Evolutionary conservation across 148 eudicot genomes (phyloP).

Genomic region (Drosera capensis): DNA sequence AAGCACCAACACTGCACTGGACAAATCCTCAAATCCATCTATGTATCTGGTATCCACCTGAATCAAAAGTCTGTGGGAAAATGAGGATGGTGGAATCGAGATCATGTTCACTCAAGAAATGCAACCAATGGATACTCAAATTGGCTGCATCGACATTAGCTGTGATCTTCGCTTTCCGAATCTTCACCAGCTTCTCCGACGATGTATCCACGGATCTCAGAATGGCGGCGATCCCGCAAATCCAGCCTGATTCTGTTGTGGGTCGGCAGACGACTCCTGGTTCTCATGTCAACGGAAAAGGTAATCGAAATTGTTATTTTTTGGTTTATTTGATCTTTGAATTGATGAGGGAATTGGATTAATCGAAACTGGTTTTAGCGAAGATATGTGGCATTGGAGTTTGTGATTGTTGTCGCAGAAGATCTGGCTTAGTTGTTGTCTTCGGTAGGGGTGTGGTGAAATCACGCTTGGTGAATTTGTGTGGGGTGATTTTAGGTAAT

Average conservation of each 20-base stretch:
- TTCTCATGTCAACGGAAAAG: too few species aligned
- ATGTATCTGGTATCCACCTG: too few species aligned
- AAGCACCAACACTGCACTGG: too few species aligned
- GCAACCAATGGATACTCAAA: constrained; percentile 22
- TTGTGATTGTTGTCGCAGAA: too few species aligned
- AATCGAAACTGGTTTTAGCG: too few species aligned
- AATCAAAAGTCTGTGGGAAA: too few species aligned
- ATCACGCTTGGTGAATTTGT: neutral
- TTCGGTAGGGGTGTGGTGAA: neutral
- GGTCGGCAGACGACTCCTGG: neutral
- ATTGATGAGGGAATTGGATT: too few species aligned
- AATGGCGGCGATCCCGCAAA: neutral
- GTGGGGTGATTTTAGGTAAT: neutral
- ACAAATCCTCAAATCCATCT: too few species aligned
- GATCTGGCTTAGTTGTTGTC: too few species aligned
- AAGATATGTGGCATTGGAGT: too few species aligned
- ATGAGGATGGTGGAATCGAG: neutral
- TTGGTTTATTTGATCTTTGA: too few species aligned
- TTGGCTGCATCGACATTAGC: constrained; percentile 20
- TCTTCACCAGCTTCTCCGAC: constrained; percentile 16
- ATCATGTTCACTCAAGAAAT: constrained; percentile 12
- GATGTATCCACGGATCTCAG: neutral
- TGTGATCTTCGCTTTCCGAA: constrained; percentile 17
- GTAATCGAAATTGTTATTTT: too few species aligned
- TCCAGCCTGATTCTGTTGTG: neutral